phyloP scores from a whole-genome alignment of 2,329 filamentous ascomycete species.

The Ascochyta rabiei region DNA sequence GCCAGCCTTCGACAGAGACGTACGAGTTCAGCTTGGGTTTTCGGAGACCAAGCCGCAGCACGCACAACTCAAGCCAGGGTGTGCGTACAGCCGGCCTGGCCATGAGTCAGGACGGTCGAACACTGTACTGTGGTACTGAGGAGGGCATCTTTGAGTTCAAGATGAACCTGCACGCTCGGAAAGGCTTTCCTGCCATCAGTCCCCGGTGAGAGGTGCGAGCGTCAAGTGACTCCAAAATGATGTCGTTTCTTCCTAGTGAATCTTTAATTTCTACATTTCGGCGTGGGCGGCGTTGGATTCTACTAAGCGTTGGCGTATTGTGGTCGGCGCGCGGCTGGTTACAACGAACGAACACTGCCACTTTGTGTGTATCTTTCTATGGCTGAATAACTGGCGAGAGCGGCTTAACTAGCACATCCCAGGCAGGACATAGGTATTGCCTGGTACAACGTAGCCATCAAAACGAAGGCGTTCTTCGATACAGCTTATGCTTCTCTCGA shows the following conservation, averaged over 20 bases:
- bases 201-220: slow-evolving; percentile 35
- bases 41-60: slow-evolving; percentile 30
- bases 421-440: not conserved
- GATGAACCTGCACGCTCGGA: slow-evolving; percentile 68
- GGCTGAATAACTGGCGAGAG: not conserved
- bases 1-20: slow-evolving; percentile 28
- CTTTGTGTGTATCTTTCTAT: not conserved
- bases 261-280: not conserved
- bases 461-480: not conserved
- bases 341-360: too few species aligned
- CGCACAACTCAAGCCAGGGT: slow-evolving; percentile 44
- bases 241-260: not conserved
- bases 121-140: slow-evolving; percentile 59
- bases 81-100: slow-evolving; percentile 56
- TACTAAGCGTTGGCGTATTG: slow-evolving; percentile 8
- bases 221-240: not conserved
- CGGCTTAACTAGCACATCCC: slow-evolving; percentile 1
- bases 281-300: not conserved
- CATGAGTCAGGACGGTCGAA: slow-evolving; percentile 56
- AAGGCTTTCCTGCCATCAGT: slow-evolving; percentile 52
- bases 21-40: slow-evolving; percentile 37
- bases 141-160: slow-evolving; percentile 78
- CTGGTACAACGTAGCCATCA: not conserved
- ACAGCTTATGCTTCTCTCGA: too few species aligned
- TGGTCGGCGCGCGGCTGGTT: not conserved